phyloP scores from a whole-genome alignment of 2,329 filamentous ascomycete species.

The Basipetospora chlamydospora region DNA sequence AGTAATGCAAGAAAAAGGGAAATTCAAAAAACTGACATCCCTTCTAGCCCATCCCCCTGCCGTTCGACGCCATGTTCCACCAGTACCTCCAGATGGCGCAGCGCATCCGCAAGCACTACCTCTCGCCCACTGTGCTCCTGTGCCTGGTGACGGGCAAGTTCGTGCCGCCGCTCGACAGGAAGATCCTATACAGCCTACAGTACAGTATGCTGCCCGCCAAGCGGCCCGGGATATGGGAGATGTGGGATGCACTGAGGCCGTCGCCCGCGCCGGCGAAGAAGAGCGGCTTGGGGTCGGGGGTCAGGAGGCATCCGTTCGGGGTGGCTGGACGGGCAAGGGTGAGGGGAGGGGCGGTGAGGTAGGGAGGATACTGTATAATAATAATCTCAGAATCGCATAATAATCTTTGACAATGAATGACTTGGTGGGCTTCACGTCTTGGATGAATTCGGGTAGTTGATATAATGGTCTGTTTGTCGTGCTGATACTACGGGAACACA shows the following conservation, averaged over 20 bases:
- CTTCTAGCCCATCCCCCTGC: slow-evolving; percentile 66
- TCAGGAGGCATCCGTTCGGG: slow-evolving; percentile 4
- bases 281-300: slow-evolving; percentile 8
- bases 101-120: slow-evolving; percentile 87
- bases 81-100: slow-evolving; percentile 93
- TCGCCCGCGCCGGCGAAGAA: slow-evolving; percentile 24
- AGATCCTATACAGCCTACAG: slow-evolving; percentile 88
- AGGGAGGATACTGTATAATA: background rate
- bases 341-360: background rate
- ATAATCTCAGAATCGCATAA: background rate
- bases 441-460: too few relatives aligned
- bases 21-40: background rate
- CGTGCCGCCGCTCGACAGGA: slow-evolving; percentile 86
- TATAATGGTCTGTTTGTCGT: too few relatives aligned
- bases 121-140: slow-evolving; percentile 75
- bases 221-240: slow-evolving; percentile 65
- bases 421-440: too few relatives aligned
- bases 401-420: too few relatives aligned
- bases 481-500: too few relatives aligned
- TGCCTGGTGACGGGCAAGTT: slow-evolving; percentile 83
- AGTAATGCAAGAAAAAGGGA: too few relatives aligned
- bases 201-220: slow-evolving; percentile 91
- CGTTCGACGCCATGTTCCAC: slow-evolving; percentile 87
- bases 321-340: slow-evolving; percentile 2
- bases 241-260: slow-evolving; percentile 61